Evolutionary conservation across 768 basidiomycete genomes (phyloP).

Genomic region (Naganishia kalamii): DNA sequence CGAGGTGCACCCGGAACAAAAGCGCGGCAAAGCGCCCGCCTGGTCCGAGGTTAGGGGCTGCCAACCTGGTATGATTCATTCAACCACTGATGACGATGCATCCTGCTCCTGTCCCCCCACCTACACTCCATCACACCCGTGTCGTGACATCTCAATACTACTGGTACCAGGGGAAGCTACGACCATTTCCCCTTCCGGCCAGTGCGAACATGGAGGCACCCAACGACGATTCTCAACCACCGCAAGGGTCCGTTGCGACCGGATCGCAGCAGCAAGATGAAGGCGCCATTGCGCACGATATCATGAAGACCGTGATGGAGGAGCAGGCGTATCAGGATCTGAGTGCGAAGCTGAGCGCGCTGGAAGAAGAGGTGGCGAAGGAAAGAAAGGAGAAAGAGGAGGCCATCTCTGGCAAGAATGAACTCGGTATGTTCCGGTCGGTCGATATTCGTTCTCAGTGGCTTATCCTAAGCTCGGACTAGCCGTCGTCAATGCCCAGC

Average conservation of each 20-base stretch:
- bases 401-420: slow-evolving; percentile 13
- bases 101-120: too few relatives aligned
- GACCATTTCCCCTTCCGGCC: background rate
- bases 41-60: background rate
- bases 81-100: too few relatives aligned
- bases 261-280: slow-evolving; percentile 13
- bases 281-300: background rate
- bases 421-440: slow-evolving; percentile 19
- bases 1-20: background rate
- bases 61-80: background rate
- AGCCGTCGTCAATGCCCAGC: slow-evolving; percentile 16
- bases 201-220: slow-evolving; percentile 11
- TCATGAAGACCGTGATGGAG: slow-evolving; percentile 17
- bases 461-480: background rate
- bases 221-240: background rate
- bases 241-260: slow-evolving; percentile 5
- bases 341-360: slow-evolving; percentile 5
- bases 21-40: background rate
- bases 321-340: slow-evolving; percentile 24
- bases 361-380: slow-evolving; percentile 9
- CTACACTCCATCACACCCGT: too few relatives aligned
- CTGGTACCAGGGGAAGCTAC: background rate
- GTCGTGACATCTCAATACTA: too few relatives aligned
- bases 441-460: background rate
- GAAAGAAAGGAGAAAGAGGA: slow-evolving; percentile 18